These are phyloP conservation scores for Microstegium vimineum DNA, from an alignment of 176 grass and related monocot species.

Conservation along the genomic window DNA sequence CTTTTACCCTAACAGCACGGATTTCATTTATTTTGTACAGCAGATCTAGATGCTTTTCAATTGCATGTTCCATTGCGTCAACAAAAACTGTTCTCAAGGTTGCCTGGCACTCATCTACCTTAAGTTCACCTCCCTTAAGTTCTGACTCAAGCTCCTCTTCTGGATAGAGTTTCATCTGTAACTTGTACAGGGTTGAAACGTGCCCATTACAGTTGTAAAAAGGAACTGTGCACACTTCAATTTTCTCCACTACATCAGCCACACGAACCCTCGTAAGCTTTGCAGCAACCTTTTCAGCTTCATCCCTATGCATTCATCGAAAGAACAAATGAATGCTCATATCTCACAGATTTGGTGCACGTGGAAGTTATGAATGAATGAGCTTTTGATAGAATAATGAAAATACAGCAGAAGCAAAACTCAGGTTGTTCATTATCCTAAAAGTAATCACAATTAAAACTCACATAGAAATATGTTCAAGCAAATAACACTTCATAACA, in stretches of 20 bases:
- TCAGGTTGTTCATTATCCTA: background rate
- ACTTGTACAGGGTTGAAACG: constrained; percentile 69
- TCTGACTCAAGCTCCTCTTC: constrained; percentile 37
- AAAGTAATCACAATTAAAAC: constrained; percentile 24
- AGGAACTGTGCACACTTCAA: constrained; percentile 74
- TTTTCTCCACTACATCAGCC: constrained; percentile 60
- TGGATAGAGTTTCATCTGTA: constrained; percentile 73
- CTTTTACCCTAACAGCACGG: constrained; percentile 37
- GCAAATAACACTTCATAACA: constrained; percentile 62
- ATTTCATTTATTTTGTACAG: constrained; percentile 73
- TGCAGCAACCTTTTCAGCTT: constrained; percentile 36
- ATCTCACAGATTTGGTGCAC: background rate
- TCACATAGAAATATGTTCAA: constrained; percentile 22
- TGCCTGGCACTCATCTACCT: constrained; percentile 43
- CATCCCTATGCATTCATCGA: constrained; percentile 31
- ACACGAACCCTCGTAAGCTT: constrained; percentile 64
- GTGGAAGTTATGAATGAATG: background rate
- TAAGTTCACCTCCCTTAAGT: no score
- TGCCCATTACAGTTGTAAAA: constrained; percentile 62
- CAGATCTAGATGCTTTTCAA: constrained; percentile 70
- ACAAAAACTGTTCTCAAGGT: constrained; percentile 62
- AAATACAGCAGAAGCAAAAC: constrained; percentile 12
- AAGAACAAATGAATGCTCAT: background rate
- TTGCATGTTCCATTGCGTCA: constrained; percentile 75
- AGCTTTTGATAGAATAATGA: background rate